Percentiles rank a stretch among this genome's conserved stretches.
phyloP scores from a whole-genome alignment of 2,329 filamentous ascomycete genomes.

The Alternaria arborescens region DNA sequence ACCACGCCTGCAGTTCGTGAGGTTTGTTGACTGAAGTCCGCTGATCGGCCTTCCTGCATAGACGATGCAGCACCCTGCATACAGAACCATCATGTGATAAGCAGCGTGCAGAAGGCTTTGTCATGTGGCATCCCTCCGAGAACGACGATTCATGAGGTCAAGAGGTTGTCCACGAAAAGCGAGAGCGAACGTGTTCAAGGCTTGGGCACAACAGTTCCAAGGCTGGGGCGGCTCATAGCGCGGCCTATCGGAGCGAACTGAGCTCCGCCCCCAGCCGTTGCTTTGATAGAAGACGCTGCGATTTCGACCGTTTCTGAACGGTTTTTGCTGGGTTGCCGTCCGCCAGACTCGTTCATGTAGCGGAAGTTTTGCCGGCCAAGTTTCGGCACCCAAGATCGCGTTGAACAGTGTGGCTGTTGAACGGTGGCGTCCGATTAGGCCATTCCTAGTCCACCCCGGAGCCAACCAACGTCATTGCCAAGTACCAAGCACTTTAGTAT shows the following conservation, averaged over 20 bases:
- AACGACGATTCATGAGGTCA: not conserved
- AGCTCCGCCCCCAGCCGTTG: conserved; percentile 1
- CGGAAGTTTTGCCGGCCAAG: conserved; percentile 10
- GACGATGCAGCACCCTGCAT: conserved; percentile 10
- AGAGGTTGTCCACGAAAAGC: conserved; percentile 3
- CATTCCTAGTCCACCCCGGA: not conserved
- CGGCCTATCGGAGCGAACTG: conserved; percentile 9
- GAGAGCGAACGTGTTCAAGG: not conserved
- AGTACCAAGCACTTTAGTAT: conserved; percentile 20
- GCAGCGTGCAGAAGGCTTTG: conserved; percentile 11
- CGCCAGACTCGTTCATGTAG: not conserved
- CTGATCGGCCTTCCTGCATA: conserved; percentile 12
- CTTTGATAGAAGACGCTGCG: not conserved
- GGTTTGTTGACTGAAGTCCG: conserved; percentile 14
- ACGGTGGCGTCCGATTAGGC: conserved; percentile 12
- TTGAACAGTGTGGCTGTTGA: conserved; percentile 1
- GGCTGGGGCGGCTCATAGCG: conserved; percentile 2
- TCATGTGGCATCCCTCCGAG: conserved; percentile 14
- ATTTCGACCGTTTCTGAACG: not conserved
- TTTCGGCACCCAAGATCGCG: not conserved
- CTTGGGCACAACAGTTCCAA: conserved; percentile 2
- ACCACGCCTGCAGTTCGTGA: not conserved
- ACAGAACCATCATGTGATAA: conserved; percentile 23
- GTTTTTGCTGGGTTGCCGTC: not conserved
- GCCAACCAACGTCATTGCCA: conserved; percentile 18